Conservation (phyloP, 305 asterid genomes). For the Plantago coronopus region DNA sequence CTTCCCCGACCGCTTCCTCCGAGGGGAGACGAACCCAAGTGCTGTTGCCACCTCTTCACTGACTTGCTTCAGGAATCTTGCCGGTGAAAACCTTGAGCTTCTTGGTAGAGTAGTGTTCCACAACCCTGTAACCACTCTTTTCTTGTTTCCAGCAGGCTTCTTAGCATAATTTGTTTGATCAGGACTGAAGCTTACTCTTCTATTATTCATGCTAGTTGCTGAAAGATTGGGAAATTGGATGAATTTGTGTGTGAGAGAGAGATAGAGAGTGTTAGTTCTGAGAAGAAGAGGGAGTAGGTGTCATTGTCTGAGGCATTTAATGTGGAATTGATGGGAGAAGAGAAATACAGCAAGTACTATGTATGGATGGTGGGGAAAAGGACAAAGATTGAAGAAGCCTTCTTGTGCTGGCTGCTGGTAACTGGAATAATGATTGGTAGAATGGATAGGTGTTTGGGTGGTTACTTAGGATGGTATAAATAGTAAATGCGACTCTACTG, state of each 20-base stretch:
- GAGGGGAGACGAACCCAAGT: slow-evolving; percentile 16
- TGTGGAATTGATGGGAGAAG: slow-evolving; percentile 20
- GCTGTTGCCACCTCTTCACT: slow-evolving; percentile 37
- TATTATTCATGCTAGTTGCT: slow-evolving; percentile 22
- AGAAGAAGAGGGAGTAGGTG: slow-evolving; percentile 15
- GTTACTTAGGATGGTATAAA: background rate
- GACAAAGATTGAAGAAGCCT: slow-evolving; percentile 16
- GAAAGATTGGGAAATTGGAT: no score
- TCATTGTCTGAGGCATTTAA: slow-evolving; percentile 34
- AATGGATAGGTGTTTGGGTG: background rate
- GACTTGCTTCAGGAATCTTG: slow-evolving; percentile 31
- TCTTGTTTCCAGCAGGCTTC: slow-evolving; percentile 20
- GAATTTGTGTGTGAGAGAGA: slow-evolving; percentile 6
- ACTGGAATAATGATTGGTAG: background rate
- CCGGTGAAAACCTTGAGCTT: slow-evolving; percentile 23
- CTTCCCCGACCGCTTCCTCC: slow-evolving; percentile 49
- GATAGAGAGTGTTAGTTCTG: slow-evolving; percentile 3
- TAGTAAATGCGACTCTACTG: no score
- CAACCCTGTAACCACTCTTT: slow-evolving; percentile 1
- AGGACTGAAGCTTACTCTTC: slow-evolving; percentile 26
- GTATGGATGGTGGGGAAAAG: slow-evolving; percentile 6
- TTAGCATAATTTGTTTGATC: background rate
- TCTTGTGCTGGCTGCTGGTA: slow-evolving; percentile 3
- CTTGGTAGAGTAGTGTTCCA: slow-evolving; percentile 8
- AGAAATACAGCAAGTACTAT: background rate